Evolutionary conservation across 139 green algal genomes (phyloP), one percentile per base, ranked within the genome.

Genomic region (Coelastrella sp.): DNA sequence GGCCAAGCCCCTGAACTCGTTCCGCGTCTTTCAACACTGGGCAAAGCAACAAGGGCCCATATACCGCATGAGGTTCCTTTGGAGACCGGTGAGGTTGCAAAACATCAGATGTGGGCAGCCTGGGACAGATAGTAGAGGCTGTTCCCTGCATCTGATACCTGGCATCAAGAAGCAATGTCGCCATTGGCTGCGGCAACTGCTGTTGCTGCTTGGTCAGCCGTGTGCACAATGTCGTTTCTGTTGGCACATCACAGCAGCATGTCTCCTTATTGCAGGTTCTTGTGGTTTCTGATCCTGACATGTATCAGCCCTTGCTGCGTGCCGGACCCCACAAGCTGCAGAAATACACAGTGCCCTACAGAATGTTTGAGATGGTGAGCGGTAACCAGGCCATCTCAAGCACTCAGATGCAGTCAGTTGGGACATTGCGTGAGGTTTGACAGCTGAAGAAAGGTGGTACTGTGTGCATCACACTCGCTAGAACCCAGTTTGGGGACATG

Each of bases 361-460:
- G 7, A 4, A 89, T 77, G 77, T 81, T 89, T 75, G 68, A 82
- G 21, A 75, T 83, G 53, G 74, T 86, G 51, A 48, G 27, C 5
- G 37, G n/a, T n/a, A n/a, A n/a, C n/a, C n/a, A n/a, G n/a, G n/a
- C n/a, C n/a, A n/a, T n/a, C n/a, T n/a, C n/a, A n/a, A n/a, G n/a
- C n/a, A n/a, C n/a, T n/a, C n/a, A n/a, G n/a, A n/a, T n/a, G n/a
- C n/a, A n/a, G n/a, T n/a, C n/a, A n/a, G n/a, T n/a, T n/a, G n/a
- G n/a, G n/a, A n/a, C n/a, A n/a, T n/a, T n/a, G n/a, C n/a, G n/a
- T n/a, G n/a, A n/a, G n/a, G n/a, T n/a, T n/a, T n/a, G n/a, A n/a
- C n/a, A n/a, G n/a, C n/a, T n/a, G n/a, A n/a, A n/a, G n/a, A n/a
- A n/a, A n/a, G n/a, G n/a, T n/a, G n/a, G n/a, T n/a, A n/a, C n/a